Base-by-base conservation (phyloP, 345 rosid species). In the Hirschfeldia incana region DNA sequence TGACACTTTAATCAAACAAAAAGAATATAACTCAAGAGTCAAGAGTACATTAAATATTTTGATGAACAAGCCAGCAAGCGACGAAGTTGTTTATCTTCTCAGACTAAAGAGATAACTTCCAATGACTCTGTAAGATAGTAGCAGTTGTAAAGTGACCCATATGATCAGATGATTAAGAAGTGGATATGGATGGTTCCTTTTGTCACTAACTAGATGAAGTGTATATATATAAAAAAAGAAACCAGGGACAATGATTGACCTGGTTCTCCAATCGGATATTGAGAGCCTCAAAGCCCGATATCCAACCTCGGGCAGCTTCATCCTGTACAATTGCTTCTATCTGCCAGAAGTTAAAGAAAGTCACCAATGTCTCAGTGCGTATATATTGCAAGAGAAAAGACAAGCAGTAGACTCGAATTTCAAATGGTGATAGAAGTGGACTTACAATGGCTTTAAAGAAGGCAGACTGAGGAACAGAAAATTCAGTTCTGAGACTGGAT, bases 271-370 rank as follows among this genome's bases (percentile, higher is more conserved):
- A 73, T 69, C 70, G 85, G 67, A 90, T 73, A 84, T 95, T 90
- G 62, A 93, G 93, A 51, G 91, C 98, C 53, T 85, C 89, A 59
- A 88, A 72, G 67, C 78, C 63, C 29, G 97, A 86, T 73, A 94
- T 89, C 87, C 81, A 74, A 33, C 98, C 99, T 51, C 85, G 87
- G 44, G 91, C 93, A 34, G 82, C 80, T 76, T 71, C 84, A 80
- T 91, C 94, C 57, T 88, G 98, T 68, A 87, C 81, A 37, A 95
- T 93, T 72, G 92, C 95, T 86, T 94, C 98, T 32, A 94, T 75
- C 98, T 74, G 70, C 49, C 68, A 75, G 1, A 80, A 53, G 60
- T 76, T 8, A 29, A 59, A 51, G 21, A 21, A 21, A 57, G 49
- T 16, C 74, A 81, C 29, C 61, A 74, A 53, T 11, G 39, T 21